phyloP scores from a whole-genome alignment of 495 filamentous ascomycete genomes.

The Pyrenula massariospora region DNA sequence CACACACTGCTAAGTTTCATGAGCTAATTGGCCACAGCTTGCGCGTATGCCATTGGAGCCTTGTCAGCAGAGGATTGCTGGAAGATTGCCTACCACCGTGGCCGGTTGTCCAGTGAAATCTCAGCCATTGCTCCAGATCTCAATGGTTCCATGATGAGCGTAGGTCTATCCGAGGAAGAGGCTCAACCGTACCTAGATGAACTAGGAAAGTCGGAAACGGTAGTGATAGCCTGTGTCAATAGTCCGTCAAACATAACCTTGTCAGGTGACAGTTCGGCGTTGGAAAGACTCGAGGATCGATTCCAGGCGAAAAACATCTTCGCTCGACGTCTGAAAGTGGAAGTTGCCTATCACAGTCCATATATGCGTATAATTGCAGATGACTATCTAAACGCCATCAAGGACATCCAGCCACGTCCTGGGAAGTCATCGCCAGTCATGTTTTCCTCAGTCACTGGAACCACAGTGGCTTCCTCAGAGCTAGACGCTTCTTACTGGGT shows the following conservation, averaged over 20 bases:
- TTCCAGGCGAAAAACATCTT: constrained; percentile 19
- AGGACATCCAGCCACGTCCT: not conserved
- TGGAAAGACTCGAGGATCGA: constrained; percentile 1
- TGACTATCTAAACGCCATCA: constrained; percentile 1
- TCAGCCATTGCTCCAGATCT: constrained; percentile 7
- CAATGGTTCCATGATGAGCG: constrained; percentile 7
- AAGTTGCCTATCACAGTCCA: constrained; percentile 39
- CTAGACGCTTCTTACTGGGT: constrained; percentile 12
- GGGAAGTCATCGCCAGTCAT: not conserved
- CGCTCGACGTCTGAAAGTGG: constrained; percentile 33
- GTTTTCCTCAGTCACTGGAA: constrained; percentile 6
- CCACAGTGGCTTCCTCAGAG: not conserved
- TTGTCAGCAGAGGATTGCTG: not conserved
- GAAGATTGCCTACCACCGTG: constrained; percentile 4
- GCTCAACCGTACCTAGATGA: constrained; percentile 15
- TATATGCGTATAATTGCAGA: constrained; percentile 27
- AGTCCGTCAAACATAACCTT: constrained; percentile 6
- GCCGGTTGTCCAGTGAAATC: not conserved
- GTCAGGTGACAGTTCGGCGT: constrained; percentile 6
- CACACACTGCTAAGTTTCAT: constrained; percentile 18
- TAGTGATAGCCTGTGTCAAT: constrained; percentile 1
- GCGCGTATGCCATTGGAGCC: constrained; percentile 15
- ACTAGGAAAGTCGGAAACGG: not conserved
- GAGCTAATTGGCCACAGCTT: constrained; percentile 24
- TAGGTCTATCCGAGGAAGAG: constrained; percentile 21